phyloP scores from a whole-genome alignment of 108 stramenopile genomes.

The Schizochytrium sp. region DNA sequence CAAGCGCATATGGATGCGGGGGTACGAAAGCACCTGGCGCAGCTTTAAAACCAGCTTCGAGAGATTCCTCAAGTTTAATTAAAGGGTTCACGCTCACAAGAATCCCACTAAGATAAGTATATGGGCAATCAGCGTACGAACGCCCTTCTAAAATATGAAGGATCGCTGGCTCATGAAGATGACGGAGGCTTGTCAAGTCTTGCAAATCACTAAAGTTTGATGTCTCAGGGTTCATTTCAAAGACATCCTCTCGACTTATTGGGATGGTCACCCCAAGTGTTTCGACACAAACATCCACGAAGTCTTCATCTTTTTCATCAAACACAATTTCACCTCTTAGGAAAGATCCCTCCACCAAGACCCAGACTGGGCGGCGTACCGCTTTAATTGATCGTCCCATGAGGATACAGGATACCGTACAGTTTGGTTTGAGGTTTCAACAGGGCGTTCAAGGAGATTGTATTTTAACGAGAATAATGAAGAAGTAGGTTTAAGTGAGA shows the following conservation, averaged over 20 bases:
- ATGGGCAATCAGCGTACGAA: constrained; percentile 41
- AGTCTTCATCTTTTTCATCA: not conserved
- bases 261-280: constrained; percentile 31
- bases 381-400: too few relatives aligned
- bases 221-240: not conserved
- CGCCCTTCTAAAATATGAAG: constrained; percentile 14
- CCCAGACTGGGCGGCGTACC: not conserved
- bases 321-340: not conserved
- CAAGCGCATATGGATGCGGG: constrained; percentile 49
- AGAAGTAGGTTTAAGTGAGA: too few relatives aligned
- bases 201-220: not conserved
- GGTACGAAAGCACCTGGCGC: not conserved
- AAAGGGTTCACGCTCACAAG: constrained; percentile 60
- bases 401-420: too few relatives aligned
- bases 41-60: constrained; percentile 31
- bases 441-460: too few relatives aligned
- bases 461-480: too few relatives aligned
- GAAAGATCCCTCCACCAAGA: constrained; percentile 4
- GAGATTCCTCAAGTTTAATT: not conserved
- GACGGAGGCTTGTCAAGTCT: constrained; percentile 28
- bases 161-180: constrained; percentile 56
- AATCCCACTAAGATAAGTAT: constrained; percentile 60
- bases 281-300: not conserved
- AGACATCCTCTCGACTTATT: constrained; percentile 19
- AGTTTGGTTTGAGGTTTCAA: too few relatives aligned